Evolutionary conservation across 2,329 filamentous ascomycete genomes (phyloP).

Genomic region (Talaromyces sp.): DNA sequence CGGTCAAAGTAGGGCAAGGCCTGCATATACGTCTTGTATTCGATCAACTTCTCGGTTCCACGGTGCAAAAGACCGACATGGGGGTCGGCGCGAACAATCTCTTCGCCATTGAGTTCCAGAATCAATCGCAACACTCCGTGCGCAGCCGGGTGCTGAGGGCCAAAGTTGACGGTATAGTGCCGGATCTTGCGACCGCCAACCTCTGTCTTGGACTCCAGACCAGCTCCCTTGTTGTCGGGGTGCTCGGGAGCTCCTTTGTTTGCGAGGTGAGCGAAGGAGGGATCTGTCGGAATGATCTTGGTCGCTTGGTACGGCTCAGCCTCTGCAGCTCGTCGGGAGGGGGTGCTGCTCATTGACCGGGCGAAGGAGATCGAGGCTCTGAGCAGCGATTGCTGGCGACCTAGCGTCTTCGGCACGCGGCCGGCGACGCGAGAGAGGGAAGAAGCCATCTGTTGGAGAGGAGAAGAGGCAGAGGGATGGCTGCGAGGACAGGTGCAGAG

Average conservation of each 20-base stretch:
- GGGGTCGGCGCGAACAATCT: conserved; percentile 92
- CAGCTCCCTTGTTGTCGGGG: conserved; percentile 38
- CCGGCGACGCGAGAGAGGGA: conserved; percentile 56
- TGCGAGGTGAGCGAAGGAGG: conserved; percentile 45
- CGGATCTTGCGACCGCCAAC: conserved; percentile 72
- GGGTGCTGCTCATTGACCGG: conserved; percentile 52
- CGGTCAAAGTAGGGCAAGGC: conserved; percentile 98
- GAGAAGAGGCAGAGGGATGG: conserved; percentile 19
- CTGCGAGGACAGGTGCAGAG: conserved; percentile 25
- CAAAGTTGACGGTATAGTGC: conserved; percentile 99
- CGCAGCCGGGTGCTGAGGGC: conserved; percentile 95
- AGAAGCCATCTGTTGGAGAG: conserved; percentile 49
- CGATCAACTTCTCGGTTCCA: conserved; percentile 98
- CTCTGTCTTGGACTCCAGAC: conserved; percentile 42
- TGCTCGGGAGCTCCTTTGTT: conserved; percentile 36
- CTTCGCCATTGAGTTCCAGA: conserved; percentile 94
- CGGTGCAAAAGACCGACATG: conserved; percentile 95
- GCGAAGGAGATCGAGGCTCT: conserved; percentile 38
- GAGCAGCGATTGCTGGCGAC: conserved; percentile 46
- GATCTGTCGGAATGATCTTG: conserved; percentile 54
- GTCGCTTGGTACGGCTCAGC: conserved; percentile 46
- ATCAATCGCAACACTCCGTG: conserved; percentile 97
- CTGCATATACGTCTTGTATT: conserved; percentile 99
- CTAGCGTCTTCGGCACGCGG: conserved; percentile 56
- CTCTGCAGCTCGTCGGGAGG: conserved; percentile 50